Percentiles rank a stretch among this genome's conserved stretches.
Evolutionary conservation across 2,329 filamentous ascomycete genomes (phyloP).

Genomic region (Fusarium equiseti): DNA sequence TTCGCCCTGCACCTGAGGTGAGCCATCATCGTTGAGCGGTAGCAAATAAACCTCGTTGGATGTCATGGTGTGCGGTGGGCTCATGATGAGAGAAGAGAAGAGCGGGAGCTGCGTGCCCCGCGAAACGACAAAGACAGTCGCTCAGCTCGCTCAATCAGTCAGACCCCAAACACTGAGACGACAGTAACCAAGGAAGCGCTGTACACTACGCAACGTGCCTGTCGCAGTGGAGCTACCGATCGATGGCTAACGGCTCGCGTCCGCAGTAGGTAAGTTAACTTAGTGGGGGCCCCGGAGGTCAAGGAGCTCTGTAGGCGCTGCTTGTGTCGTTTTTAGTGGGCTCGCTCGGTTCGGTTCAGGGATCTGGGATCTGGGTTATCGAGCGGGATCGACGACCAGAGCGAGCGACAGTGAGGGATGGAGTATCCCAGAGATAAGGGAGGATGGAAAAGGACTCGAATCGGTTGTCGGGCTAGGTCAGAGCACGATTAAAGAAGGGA

Average conservation of each 20-base stretch:
- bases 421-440: conserved; percentile 31
- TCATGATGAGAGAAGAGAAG: conserved; percentile 60
- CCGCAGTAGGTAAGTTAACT: conserved; percentile 31
- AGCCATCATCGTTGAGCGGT: conserved; percentile 91
- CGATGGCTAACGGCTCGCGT: conserved; percentile 41
- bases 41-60: conserved; percentile 85
- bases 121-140: conserved; percentile 43
- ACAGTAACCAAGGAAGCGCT: conserved; percentile 41
- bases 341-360: conserved; percentile 32
- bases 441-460: conserved; percentile 19
- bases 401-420: conserved; percentile 17
- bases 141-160: conserved; percentile 15
- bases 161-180: conserved; percentile 30
- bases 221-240: conserved; percentile 37
- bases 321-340: conserved; percentile 41
- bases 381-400: conserved; percentile 40
- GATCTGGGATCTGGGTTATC: conserved; percentile 43
- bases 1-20: conserved; percentile 86
- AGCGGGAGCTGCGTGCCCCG: conserved; percentile 47
- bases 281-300: conserved; percentile 25
- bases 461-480: conserved; percentile 13
- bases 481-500: conserved; percentile 2
- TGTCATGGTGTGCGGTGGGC: conserved; percentile 68
- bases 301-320: conserved; percentile 33
- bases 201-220: conserved; percentile 33